Evolutionary conservation across 306 rosid species (phyloP), one percentile per base, ranked within the genome.

Genomic region (Cicer chorassanicum): DNA sequence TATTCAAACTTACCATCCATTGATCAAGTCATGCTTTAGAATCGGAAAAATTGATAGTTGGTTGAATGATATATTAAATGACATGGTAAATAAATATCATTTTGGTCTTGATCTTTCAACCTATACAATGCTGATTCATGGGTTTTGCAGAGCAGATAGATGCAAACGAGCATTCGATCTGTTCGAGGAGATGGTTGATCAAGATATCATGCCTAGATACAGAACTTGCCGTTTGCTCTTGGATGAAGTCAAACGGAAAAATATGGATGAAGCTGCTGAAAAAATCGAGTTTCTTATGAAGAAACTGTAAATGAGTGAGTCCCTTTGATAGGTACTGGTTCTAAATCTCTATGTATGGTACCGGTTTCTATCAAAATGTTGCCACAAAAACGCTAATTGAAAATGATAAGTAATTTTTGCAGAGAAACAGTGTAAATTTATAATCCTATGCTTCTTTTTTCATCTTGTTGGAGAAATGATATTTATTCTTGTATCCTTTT

Each of bases 101-200:
- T 82, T 93, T 34, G 86, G 97, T 78, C 92, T 91, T 46, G 97
- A 91, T 83, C 67, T 91, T 68, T 88, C 92, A 41, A 84, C 93
- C 39, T 93, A 93, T 74, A 77, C 89, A 15, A 84, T 93, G 70
- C 45, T 93, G 46, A 84, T 93, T 84, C 98, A 93, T 11, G 94
- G 97, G 29, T 88, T 93, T 14, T 91, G 96, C 72, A 82, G 92
- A 80, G 86, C 85, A 50, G 81, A 84, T 76, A 86, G 75, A 84
- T 91, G 91, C 45, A 84, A 82, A 68, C 70, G 91, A 89, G 97
- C 96, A 5, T 84, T 84, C 76, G 44, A 16, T 59, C 76, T 93
- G 62, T 91, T 93, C 49, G 88, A 84, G 86, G 91, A 83, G 86
- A 93, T 93, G 97, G 78, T 88, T 73, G 76, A 80, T 77, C 89